Base-by-base conservation (phyloP, 257 asterid genomes). In the Primulina huaijiensis region DNA sequence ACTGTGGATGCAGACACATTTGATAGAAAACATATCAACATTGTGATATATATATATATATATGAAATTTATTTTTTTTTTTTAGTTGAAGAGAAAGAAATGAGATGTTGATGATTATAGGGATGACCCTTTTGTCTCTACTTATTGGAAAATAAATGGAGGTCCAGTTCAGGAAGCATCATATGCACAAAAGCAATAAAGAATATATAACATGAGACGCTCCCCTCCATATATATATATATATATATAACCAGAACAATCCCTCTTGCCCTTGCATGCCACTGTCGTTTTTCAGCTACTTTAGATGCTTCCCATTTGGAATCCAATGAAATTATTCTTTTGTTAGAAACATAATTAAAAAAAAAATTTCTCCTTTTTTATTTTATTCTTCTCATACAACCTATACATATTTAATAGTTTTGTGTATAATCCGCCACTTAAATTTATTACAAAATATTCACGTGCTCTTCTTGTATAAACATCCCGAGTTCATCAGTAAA, bases 71-170 rank as follows among this genome's bases (percentile, higher is more conserved):
- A 60, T n/a, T n/a, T n/a, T 43, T 11, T 11, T 8, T 8, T 2
- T 43, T 0, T 3, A 10, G 50, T 8, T 38, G 16, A 38, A n/a
- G n/a, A n/a, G n/a, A n/a, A n/a, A n/a, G n/a, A n/a, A n/a, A n/a
- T n/a, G n/a, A n/a, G n/a, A n/a, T 53, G 30, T 69, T 62, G 79
- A 82, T 85, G 79, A 84, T 86, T 78, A 72, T 74, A 74, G 72
- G 23, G 82, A 79, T 82, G 94, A 82, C 85, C 86, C 76, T 76
- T 85, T 87, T 86, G 88, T 84, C 89, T 85, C 96, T 89, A 87
- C 85, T 82, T 84, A 77, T 79, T 72, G 77, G 78, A 62, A 65
- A 78, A 43, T 0, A 50, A 50, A 62, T 64, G 80, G 89, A 87
- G 93, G 93, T 78, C 83, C 86, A 77, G 58, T 50, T 50, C 69